Conservation (phyloP, 805 yeast genomes). For the Kregervanrija delftensis region DNA sequence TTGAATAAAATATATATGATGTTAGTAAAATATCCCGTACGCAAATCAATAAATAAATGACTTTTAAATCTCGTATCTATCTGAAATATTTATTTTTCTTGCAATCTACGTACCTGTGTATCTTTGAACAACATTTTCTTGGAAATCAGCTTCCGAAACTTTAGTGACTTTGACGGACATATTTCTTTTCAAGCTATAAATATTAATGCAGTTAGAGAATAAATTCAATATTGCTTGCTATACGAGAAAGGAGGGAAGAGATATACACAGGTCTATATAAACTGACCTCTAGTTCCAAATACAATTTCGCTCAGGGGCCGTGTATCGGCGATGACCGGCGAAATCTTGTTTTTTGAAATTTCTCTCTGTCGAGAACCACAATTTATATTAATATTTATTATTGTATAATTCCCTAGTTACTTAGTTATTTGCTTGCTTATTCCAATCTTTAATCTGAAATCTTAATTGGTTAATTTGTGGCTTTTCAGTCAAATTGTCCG, state of each 20-base stretch:
- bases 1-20: background rate
- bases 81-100: background rate
- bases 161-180: slow-evolving; percentile 11
- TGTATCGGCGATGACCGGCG: background rate
- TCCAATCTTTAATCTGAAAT: slow-evolving; percentile 16
- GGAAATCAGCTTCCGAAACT: slow-evolving; percentile 33
- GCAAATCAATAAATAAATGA: no score
- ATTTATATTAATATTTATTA: background rate
- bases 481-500: slow-evolving; percentile 29
- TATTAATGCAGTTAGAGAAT: no score
- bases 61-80: slow-evolving; percentile 1
- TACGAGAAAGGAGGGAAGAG: no score
- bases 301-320: no score
- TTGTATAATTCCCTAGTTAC: background rate
- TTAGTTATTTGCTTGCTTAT: background rate
- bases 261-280: no score
- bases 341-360: background rate
- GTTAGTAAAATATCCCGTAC: no score
- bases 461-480: slow-evolving; percentile 14
- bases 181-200: no score
- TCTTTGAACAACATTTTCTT: slow-evolving; percentile 39
- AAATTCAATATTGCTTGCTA: no score
- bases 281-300: no score
- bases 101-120: slow-evolving; percentile 37
- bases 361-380: background rate